Evolutionary conservation across 768 basidiomycete species (phyloP), one percentile per base, ranked within the genome.

Genomic region (Boletus patriciae): DNA sequence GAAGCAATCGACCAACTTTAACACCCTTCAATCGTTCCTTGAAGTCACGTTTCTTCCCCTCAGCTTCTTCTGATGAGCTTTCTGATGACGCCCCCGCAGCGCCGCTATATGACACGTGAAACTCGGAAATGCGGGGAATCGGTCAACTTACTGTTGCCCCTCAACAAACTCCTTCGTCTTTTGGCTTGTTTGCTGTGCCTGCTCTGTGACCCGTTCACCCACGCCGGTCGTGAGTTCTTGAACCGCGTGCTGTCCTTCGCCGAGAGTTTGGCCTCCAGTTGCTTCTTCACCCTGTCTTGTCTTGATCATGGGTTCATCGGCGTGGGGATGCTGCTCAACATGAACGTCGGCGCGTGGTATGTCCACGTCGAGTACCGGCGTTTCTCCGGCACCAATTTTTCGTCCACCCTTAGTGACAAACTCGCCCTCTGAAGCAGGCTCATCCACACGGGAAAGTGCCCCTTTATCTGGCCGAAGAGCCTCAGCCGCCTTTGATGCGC

Each of bases 401-500:
- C 66, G 75, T 50, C 68, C 82, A 2, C 67, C 74, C 46, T 67
- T 72, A 18, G 77, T 80, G 59, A 85, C 72, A 68, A 90, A 94
- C 62, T 88, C 77, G 66, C 87, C 84, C 18, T 78, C 68, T 0
- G 90, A 84, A 0, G 83, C 92, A 37, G 87, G 68, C 46, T 90
- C 79, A 71, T 95, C 85, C 38, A 92, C 83, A 8, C 71, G 71
- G n/a, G 77, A 70, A 38, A 97, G 80, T 1, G 68, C 72, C 43
- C 90, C 86, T 21, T 85, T 70, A 47, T 74, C 64, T 0, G 96
- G 96, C 3, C 86, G 84, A 33, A 94, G 76, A 50, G 70, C 71
- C 33, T 83, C 81, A 8, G 91, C 90, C 13, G 82, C 86, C 66
- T 92, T 89, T 62, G 78, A 70, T 0, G 90, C 86, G 19, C 82